phyloP scores from a whole-genome alignment of 495 filamentous ascomycete species.

The Haplographium delicatum region DNA sequence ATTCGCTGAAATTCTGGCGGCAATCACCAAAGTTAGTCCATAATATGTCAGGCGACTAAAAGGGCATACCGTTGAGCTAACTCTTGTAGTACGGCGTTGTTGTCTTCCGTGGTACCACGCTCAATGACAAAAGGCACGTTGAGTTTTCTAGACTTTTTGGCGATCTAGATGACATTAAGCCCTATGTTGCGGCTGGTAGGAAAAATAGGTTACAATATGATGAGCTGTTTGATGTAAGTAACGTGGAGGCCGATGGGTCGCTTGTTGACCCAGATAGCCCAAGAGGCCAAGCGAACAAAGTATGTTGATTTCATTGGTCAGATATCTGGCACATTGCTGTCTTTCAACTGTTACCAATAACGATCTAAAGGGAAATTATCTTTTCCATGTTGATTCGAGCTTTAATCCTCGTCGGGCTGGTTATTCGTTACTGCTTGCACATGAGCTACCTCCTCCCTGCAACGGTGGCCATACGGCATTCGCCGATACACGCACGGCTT shows the following conservation, averaged over 20 bases:
- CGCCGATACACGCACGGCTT: slow-evolving; percentile 50
- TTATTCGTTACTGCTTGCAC: slow-evolving; percentile 48
- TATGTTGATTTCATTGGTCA: too few species aligned
- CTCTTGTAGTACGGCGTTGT: slow-evolving; percentile 47
- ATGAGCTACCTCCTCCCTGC: slow-evolving; percentile 42
- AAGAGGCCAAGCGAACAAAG: slow-evolving; percentile 34
- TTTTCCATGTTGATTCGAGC: slow-evolving; percentile 54
- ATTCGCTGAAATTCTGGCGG: slow-evolving; percentile 40
- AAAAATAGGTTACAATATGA: slow-evolving; percentile 41
- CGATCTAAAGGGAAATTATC: slow-evolving; percentile 41
- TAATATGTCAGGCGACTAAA: too few species aligned
- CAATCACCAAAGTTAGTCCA: slow-evolving; percentile 41
- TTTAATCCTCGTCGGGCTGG: slow-evolving; percentile 55
- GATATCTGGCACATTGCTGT: too few species aligned
- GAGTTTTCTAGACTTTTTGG: slow-evolving; percentile 48
- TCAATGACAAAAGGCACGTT: slow-evolving; percentile 47
- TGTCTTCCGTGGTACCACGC: slow-evolving; percentile 47
- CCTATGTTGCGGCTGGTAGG: slow-evolving; percentile 39
- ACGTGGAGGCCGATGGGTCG: slow-evolving; percentile 40
- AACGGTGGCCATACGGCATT: slow-evolving; percentile 53
- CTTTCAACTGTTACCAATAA: too few species aligned
- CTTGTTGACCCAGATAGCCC: slow-evolving; percentile 36
- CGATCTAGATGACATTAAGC: slow-evolving; percentile 51
- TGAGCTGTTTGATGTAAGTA: slow-evolving; percentile 54
- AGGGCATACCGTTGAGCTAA: not conserved